These are phyloP conservation scores for Heterococcus sp. DNA, from an alignment of 108 stramenopile genomes.

Conservation along the genomic window DNA sequence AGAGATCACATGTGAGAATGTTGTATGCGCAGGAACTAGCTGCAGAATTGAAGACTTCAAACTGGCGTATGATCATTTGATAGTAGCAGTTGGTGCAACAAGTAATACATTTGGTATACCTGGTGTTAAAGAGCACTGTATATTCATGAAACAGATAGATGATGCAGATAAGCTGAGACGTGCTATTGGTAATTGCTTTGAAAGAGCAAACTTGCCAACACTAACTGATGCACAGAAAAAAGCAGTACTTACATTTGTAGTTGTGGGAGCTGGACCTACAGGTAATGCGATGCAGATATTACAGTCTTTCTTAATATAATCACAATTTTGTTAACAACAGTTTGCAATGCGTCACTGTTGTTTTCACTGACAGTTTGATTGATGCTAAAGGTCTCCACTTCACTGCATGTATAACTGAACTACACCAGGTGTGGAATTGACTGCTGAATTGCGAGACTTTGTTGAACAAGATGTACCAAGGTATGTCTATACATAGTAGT, in stretches of 20 bases:
- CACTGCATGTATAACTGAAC: too few species aligned
- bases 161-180: not conserved
- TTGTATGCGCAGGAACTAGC: too few species aligned
- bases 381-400: too few species aligned
- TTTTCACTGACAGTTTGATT: too few species aligned
- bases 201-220: conserved; percentile 81
- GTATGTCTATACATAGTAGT: too few species aligned
- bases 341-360: too few species aligned
- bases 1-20: conserved; percentile 64
- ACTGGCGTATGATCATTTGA: not conserved
- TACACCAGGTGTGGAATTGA: conserved; percentile 87
- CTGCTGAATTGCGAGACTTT: conserved; percentile 86
- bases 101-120: conserved; percentile 90
- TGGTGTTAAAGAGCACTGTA: conserved; percentile 84
- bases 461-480: conserved; percentile 64
- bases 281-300: too few species aligned
- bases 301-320: too few species aligned
- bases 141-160: conserved; percentile 73
- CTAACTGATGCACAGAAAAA: conserved; percentile 67
- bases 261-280: conserved; percentile 91
- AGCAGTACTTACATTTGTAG: conserved; percentile 74
- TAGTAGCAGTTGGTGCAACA: conserved; percentile 80
- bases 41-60: not conserved
- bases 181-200: conserved; percentile 87
- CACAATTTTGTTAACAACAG: too few species aligned